Evolutionary conservation across 805 yeast species (phyloP), one percentile per base, ranked within the genome.

Genomic region (Wickerhamiella kazuoi): DNA sequence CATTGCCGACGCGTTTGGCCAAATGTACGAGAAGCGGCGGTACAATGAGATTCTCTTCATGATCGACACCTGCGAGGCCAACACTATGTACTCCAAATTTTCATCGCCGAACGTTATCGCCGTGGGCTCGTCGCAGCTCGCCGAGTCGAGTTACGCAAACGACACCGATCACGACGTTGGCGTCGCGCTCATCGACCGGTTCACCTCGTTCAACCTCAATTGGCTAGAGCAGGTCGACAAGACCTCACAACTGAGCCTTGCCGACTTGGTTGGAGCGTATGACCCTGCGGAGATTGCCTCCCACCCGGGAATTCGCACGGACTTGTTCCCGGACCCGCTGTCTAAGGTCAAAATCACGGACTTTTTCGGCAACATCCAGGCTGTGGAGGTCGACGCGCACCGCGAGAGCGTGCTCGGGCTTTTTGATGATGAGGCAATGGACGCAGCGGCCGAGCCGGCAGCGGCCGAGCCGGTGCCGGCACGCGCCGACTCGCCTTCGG

Each of bases 11-110:
- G 97, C 97, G 2, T 82, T 90, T 61, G 93, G 74, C 38, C 96
- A 90, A 56, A 90, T 90, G 98, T 74, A 82, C 62, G 94, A 87
- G 56, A 86, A 86, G 71, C 79, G 80, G 49, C 68, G 98, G 41
- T 90, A 90, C 63, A 84, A 86, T 50, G 97, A 90, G 63, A 80
- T 90, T 26, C 74, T 90, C 54, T 90, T 90, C 61, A 90, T 90
- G 97, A 79, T 90, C 46, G 99, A 90, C 58, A 90, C 99, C 0
- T 90, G 99, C 55, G 98, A 90, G 64, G 98, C 98, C 20, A 90
- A 87, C 60, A 83, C 98, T 14, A 87, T 90, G 98, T 90, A 79
- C 61, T 77, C 93, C 41, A 72, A 79, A 52, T 75, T 87, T 53
- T 84, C 83, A 55, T 79, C 94, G 8, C 97, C 98, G 26, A 84